phyloP scores from a whole-genome alignment of 257 asterid genomes.

The Solanum stenotomum region DNA sequence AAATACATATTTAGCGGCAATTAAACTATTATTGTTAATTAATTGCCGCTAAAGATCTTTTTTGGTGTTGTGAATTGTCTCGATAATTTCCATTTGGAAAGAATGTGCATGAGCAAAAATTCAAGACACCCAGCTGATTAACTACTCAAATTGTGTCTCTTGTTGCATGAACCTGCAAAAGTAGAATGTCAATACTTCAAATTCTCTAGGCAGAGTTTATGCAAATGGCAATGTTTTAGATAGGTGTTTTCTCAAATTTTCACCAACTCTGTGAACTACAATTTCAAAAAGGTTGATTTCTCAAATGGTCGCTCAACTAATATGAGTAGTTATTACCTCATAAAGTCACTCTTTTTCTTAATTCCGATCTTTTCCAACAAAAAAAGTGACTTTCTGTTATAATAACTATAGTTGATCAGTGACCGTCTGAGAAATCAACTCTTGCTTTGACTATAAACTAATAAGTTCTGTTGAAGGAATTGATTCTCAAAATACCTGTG shows the following conservation, averaged over 20 bases:
- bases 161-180: neutral
- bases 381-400: neutral
- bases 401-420: neutral
- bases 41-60: too few relatives aligned
- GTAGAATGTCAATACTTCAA: neutral
- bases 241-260: neutral
- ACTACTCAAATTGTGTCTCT: neutral
- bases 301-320: neutral
- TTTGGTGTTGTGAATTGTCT: neutral
- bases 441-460: neutral
- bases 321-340: neutral
- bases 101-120: neutral
- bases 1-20: neutral
- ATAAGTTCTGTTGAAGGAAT: neutral
- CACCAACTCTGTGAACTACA: neutral
- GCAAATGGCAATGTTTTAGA: neutral
- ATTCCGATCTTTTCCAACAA: neutral
- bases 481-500: slow-evolving; percentile 12
- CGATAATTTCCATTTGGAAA: neutral
- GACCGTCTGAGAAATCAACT: neutral
- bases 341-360: neutral
- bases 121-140: neutral
- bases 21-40: too few relatives aligned
- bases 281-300: neutral
- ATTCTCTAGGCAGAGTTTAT: neutral